Evolutionary conservation across 2,329 filamentous ascomycete species (phyloP).

Genomic region (Calcarisporium arbuscula): DNA sequence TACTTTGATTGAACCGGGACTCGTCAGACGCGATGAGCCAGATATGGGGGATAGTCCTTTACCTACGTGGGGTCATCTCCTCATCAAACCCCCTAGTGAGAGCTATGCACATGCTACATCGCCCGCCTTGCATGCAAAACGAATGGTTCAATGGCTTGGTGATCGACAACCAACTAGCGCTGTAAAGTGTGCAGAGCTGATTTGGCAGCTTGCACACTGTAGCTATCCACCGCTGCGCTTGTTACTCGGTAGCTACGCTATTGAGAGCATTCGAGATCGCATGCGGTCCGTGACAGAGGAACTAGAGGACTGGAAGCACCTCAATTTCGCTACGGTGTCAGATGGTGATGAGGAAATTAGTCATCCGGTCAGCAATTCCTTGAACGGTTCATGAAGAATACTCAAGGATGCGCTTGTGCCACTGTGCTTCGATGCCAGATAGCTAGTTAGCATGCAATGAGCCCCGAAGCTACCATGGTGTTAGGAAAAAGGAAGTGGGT

Average conservation of each 20-base stretch:
- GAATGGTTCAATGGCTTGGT: conserved; percentile 91
- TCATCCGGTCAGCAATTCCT: too few species aligned
- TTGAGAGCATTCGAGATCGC: conserved; percentile 89
- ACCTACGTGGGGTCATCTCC: conserved; percentile 85
- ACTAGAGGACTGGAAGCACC: conserved; percentile 85
- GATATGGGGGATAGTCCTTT: conserved; percentile 50
- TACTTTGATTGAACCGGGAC: conserved; percentile 84
- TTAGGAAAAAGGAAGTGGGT: background rate
- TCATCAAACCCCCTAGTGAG: conserved; percentile 78
- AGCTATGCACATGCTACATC: conserved; percentile 72
- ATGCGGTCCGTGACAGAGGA: conserved; percentile 90
- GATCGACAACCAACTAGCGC: conserved; percentile 89
- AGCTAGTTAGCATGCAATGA: too few species aligned
- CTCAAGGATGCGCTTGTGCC: too few species aligned
- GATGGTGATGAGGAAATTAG: conserved; percentile 5
- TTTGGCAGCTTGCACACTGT: conserved; percentile 94
- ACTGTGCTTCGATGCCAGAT: too few species aligned
- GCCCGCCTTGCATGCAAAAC: conserved; percentile 79
- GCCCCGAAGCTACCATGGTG: too few species aligned
- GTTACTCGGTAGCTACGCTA: conserved; percentile 86
- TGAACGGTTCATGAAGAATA: background rate
- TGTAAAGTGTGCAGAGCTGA: conserved; percentile 84
- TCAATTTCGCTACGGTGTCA: conserved; percentile 53
- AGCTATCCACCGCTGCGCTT: conserved; percentile 84
- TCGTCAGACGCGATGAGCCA: conserved; percentile 80